Evolutionary conservation across 495 filamentous ascomycete species (phyloP), one percentile per base, ranked within the genome.

Genomic region (Pyronema omphalodes): DNA sequence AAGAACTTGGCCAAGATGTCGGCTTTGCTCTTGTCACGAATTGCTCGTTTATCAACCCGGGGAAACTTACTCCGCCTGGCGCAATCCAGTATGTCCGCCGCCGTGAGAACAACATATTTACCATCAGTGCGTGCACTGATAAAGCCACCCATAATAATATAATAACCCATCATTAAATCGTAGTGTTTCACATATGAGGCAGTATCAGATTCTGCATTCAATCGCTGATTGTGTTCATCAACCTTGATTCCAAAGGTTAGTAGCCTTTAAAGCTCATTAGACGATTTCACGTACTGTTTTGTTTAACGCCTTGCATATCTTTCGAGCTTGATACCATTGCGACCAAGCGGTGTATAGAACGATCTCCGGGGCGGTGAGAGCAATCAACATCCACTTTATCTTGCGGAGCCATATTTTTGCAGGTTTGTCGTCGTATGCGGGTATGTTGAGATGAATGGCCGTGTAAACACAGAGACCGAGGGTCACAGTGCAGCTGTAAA

Each of bases 381-480:
- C 57, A 9, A 48, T 37, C 7, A 56, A 11, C 37, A 58, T 51
- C 46, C 46, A 56, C 4, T 41, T 33, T 2, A 37, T 0, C 17
- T 54, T 58, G 7, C 50, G 7, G 7, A 52, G 15, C 35, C 17
- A 40, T n/a, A 9, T 7, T 14, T 1, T 40, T n/a, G 3, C 6
- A 5, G 1, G 8, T 14, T n/a, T 15, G 19, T 17, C 50, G 41
- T 18, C 50, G 14, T 6, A 9, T n/a, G 29, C 9, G 8, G 48
- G 48, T 19, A 57, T 44, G 33, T 58, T 58, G 5, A 40, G 56
- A 29, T 58, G 56, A 12, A 58, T 51, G 7, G 37, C 45, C 3
- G 56, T 58, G 51, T 53, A 66, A 9, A 54, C 51, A 41, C 62
- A 66, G 14, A 66, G 50, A 0, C 57, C 14, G 0, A 66, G 52